These are phyloP conservation scores for Calocybe gambosa DNA, from an alignment of 1,284 basidiomycete genomes.

Conservation along the genomic window DNA sequence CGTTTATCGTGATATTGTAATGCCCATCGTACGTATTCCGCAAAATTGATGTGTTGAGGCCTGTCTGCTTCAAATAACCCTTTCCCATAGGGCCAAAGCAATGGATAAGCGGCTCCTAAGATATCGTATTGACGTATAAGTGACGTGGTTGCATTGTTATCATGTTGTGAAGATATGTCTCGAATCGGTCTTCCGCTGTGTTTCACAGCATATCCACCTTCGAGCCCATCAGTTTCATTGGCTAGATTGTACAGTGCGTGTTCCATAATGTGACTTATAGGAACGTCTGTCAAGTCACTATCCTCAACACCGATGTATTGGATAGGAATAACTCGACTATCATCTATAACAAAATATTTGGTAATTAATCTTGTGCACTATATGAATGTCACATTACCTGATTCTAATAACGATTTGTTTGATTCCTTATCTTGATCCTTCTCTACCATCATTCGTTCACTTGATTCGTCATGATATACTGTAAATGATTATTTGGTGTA, in stretches of 20 bases:
- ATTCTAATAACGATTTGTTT: too few relatives aligned
- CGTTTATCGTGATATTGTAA: constrained; percentile 29
- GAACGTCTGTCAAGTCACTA: constrained; percentile 10
- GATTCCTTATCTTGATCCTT: too few relatives aligned
- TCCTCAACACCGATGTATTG: constrained; percentile 19
- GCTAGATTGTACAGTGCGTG: constrained; percentile 17
- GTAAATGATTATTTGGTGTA: too few relatives aligned
- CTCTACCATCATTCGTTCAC: too few relatives aligned
- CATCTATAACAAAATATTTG: constrained; percentile 1
- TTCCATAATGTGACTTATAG: constrained; percentile 16
- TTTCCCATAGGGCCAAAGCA: constrained; percentile 34
- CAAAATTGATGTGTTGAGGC: constrained; percentile 20
- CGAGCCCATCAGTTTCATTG: constrained; percentile 13
- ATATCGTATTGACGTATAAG: background rate
- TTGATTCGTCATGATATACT: too few relatives aligned
- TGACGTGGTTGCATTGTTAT: too few relatives aligned
- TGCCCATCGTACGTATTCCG: constrained; percentile 29
- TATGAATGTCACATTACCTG: too few relatives aligned
- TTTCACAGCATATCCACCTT: constrained; percentile 14
- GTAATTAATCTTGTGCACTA: background rate
- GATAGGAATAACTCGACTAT: constrained; percentile 21
- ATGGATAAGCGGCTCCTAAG: constrained; percentile 20
- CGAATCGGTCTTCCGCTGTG: constrained; percentile 13
- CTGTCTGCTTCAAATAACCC: constrained; percentile 29
- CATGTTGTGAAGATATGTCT: background rate